Percentiles rank a stretch among this genome's conserved stretches.
Conservation (phyloP, 2,329 filamentous ascomycete genomes). For the Sclerotinia glacialis region DNA sequence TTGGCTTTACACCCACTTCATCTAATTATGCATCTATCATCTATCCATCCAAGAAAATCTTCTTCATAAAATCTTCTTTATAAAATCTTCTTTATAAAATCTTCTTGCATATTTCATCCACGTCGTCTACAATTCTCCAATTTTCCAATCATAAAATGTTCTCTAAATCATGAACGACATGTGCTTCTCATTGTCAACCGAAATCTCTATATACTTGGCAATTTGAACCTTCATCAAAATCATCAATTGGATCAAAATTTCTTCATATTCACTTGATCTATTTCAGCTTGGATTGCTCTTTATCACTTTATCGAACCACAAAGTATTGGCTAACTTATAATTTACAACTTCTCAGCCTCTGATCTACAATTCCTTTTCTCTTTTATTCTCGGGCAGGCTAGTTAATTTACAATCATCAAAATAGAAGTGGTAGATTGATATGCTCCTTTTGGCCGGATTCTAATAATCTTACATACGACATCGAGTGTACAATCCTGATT, state of each 20-base stretch:
- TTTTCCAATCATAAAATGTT: not conserved
- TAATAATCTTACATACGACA: not conserved
- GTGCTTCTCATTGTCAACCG: not conserved
- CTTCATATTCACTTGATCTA: not conserved
- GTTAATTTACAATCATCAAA: not conserved
- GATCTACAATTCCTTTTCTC: not conserved
- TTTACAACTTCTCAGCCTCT: not conserved
- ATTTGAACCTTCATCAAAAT: no score
- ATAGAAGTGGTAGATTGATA: accelerated
- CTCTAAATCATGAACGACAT: not conserved
- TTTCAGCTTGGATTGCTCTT: no score
- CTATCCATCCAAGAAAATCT: not conserved
- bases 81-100: no score
- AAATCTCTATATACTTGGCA: no score
- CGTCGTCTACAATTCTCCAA: not conserved
- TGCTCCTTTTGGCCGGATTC: no score
- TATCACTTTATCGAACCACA: not conserved
- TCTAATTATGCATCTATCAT: not conserved
- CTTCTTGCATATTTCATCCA: not conserved
- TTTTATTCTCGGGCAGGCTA: not conserved
- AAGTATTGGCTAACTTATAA: not conserved
- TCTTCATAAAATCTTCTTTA: no score
- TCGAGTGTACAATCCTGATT: not conserved
- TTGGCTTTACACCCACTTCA: no score
- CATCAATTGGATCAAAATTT: not conserved